Evolutionary conservation across 805 yeast genomes (phyloP), one percentile per base, ranked within the genome.

Genomic region (Priceomyces medius): DNA sequence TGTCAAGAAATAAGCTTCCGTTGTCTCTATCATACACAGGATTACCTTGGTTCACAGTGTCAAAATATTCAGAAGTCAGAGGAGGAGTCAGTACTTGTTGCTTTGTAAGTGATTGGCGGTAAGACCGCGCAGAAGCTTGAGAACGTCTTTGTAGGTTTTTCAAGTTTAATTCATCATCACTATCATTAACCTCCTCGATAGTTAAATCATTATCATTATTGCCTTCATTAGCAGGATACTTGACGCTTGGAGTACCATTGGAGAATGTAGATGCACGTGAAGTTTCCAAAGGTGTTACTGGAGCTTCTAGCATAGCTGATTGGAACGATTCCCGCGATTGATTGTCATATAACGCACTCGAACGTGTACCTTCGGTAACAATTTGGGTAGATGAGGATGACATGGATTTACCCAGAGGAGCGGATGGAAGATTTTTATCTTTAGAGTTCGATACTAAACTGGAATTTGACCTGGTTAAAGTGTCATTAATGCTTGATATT

Each of bases 121-220:
- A n/a, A n/a, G n/a, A n/a, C n/a, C n/a, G n/a, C n/a, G n/a, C n/a
- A 19, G 27, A 12, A 2, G 18, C 20, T 17, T 39, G 16, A 5
- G 31, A 14, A 20, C 3, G 16, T 29, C 20, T 29, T 31, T 31
- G 41, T 28, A 43, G 27, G 31, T 28, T 41, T 35, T 42, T 28
- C 20, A 20, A 27, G 12, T 49, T 55, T 17, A 60, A 46, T 48
- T 66, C 71, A 36, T 67, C 73, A 44, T 69, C 74, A 20, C 64
- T 56, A 47, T 66, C 71, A 42, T 65, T 63, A 18, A 66, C 57
- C 46, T 70, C 75, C 50, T 69, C 75, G 37, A 70, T 68, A 3
- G 66, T 64, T 24, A 52, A 61, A 23, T 62, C 67, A 41, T 56
- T 41, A n/a, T 52, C 58, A 18, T 13, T 8, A 16, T 32, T 23